Evolutionary conservation across 2,329 filamentous ascomycete species (phyloP).

Genomic region (Zelopaecilomyces penicillatus): DNA sequence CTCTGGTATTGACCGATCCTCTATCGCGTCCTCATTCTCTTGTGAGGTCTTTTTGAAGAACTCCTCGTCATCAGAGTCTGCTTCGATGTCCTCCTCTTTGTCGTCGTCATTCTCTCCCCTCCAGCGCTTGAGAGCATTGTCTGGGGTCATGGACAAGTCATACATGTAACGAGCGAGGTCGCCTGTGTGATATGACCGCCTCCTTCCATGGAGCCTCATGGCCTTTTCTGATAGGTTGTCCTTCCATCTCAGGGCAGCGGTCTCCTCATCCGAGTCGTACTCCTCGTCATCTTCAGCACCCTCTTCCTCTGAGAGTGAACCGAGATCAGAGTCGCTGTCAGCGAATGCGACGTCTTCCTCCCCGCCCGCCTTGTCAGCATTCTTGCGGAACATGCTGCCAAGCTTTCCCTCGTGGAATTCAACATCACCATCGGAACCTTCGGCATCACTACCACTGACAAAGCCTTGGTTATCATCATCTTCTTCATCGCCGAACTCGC

Average conservation of each 20-base stretch:
- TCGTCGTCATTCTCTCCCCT: constrained; percentile 53
- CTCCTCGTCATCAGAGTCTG: constrained; percentile 48
- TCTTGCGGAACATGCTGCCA: constrained; percentile 51
- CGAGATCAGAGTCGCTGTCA: constrained; percentile 93
- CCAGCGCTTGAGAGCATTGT: constrained; percentile 73
- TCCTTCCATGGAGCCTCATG: constrained; percentile 58
- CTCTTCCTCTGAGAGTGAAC: constrained; percentile 61
- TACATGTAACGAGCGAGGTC: constrained; percentile 88
- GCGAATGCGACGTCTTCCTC: constrained; percentile 80
- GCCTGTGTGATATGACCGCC: constrained; percentile 64
- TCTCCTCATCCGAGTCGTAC: constrained; percentile 56
- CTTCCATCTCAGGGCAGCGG: constrained; percentile 76
- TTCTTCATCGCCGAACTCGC: constrained; percentile 40
- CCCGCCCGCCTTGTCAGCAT: constrained; percentile 40
- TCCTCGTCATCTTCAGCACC: constrained; percentile 43
- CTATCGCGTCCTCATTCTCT: constrained; percentile 61
- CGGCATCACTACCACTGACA: constrained; percentile 44
- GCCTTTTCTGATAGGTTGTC: constrained; percentile 73
- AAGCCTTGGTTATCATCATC: constrained; percentile 40
- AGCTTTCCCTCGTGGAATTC: constrained; percentile 53
- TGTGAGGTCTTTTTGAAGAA: constrained; percentile 58
- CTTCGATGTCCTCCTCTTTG: constrained; percentile 50
- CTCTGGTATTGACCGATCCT: constrained; percentile 70
- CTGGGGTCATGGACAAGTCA: constrained; percentile 66
- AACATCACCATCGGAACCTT: constrained; percentile 42